These are phyloP conservation scores for Alternaria alternata DNA, from an alignment of 2,329 filamentous ascomycete species.

Conservation along the genomic window DNA sequence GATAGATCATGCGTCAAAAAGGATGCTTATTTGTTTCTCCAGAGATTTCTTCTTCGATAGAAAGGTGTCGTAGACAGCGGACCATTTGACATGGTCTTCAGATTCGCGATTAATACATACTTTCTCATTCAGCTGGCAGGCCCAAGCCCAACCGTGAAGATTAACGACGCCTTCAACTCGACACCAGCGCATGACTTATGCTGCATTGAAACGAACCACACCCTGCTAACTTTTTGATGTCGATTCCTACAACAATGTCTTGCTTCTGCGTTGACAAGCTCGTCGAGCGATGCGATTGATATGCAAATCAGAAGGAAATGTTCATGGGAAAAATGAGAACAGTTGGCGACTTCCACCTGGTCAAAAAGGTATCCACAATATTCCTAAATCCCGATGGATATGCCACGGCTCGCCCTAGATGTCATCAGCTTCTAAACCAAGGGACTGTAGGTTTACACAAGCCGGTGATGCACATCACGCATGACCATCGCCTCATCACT, in stretches of 20 bases:
- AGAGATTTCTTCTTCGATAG: rapidly evolving
- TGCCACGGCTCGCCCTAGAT: not conserved
- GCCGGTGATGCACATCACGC: not conserved
- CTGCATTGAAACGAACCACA: not conserved
- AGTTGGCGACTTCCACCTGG: not conserved
- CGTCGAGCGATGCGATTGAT: too few relatives aligned
- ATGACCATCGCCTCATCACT: not conserved
- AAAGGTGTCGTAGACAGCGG: not conserved
- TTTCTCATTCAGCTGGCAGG: not conserved
- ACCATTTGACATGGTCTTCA: not conserved
- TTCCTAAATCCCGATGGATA: not conserved
- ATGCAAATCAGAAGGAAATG: too few relatives aligned
- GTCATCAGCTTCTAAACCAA: not conserved
- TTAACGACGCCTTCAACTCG: not conserved
- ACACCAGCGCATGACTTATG: not conserved
- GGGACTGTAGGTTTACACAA: not conserved
- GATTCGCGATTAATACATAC: not conserved
- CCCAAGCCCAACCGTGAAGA: not conserved
- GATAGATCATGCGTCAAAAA: too few relatives aligned
- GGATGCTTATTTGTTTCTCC: rapidly evolving
- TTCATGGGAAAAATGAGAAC: too few relatives aligned
- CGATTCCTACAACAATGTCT: not conserved
- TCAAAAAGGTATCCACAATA: not conserved
- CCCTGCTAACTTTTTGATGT: not conserved
- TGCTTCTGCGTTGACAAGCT: not conserved